Evolutionary conservation across 257 asterid species (phyloP).

Genomic region (Leonotis leonurus): DNA sequence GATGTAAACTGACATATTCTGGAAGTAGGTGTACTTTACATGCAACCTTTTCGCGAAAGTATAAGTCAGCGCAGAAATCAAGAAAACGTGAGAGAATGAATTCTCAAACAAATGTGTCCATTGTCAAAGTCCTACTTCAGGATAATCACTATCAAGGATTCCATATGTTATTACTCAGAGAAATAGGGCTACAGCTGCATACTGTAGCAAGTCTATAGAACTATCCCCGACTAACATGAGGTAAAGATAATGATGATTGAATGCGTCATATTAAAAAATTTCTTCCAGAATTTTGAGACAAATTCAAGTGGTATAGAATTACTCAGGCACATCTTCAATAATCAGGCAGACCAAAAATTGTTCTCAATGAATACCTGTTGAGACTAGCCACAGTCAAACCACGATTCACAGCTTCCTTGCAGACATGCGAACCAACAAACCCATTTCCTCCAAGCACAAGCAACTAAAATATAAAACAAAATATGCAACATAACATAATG

Average conservation of each 20-base stretch:
- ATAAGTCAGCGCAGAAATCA: neutral
- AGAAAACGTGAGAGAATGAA: neutral
- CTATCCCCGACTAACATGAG: neutral
- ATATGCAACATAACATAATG: neutral
- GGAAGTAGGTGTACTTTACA: neutral
- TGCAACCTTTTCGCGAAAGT: neutral
- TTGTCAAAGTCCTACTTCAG: neutral
- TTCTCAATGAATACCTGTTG: conserved; percentile 52
- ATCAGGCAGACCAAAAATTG: neutral
- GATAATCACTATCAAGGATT: neutral
- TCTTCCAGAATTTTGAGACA: neutral
- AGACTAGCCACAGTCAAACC: conserved; percentile 85
- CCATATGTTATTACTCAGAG: neutral
- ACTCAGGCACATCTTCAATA: neutral
- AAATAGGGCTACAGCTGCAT: neutral
- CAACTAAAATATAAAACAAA: conserved; percentile 41
- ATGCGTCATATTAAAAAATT: neutral
- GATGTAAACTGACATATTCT: neutral
- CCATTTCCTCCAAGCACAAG: conserved; percentile 99
- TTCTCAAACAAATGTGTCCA: neutral
- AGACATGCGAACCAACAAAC: conserved; percentile 91
- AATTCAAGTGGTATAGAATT: neutral
- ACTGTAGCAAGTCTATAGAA: neutral
- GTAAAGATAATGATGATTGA: neutral
- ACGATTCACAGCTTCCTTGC: conserved; percentile 75